Evolutionary conservation across 2,329 filamentous ascomycete genomes (phyloP).

Genomic region (Cryoendolithus antarcticus): DNA sequence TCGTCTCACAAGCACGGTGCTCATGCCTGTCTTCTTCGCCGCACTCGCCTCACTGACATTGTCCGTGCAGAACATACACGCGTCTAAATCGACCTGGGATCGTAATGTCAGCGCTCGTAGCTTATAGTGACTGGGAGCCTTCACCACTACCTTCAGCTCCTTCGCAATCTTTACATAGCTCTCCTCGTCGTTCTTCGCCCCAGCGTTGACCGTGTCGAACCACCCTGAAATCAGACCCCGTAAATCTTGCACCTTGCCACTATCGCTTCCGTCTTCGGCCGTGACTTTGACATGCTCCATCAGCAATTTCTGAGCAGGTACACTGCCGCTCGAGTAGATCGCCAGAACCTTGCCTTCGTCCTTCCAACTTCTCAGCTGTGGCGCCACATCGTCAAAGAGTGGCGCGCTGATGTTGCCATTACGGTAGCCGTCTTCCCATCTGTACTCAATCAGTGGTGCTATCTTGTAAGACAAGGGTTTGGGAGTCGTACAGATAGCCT

Average conservation of each 20-base stretch:
- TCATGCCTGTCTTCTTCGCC: constrained; percentile 30
- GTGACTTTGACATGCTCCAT: constrained; percentile 45
- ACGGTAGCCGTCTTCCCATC: constrained; percentile 65
- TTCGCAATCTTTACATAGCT: constrained; percentile 58
- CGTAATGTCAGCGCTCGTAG: too few relatives aligned
- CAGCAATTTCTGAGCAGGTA: constrained; percentile 67
- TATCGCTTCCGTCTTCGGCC: constrained; percentile 24
- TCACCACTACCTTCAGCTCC: constrained; percentile 23
- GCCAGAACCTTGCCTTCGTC: constrained; percentile 45
- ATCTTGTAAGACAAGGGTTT: too few relatives aligned
- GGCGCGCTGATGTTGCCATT: constrained; percentile 58
- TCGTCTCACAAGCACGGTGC: constrained; percentile 38
- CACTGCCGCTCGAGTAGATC: constrained; percentile 74
- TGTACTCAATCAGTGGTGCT: constrained; percentile 10
- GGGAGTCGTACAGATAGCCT: constrained; percentile 37
- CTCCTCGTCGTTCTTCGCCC: constrained; percentile 52
- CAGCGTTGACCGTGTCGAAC: constrained; percentile 74
- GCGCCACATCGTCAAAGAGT: constrained; percentile 62
- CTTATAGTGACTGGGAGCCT: too few relatives aligned
- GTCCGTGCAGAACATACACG: constrained; percentile 62
- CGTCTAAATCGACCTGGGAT: too few relatives aligned
- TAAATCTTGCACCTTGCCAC: constrained; percentile 38
- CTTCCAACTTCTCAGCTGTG: constrained; percentile 39
- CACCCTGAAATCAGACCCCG: constrained; percentile 48
- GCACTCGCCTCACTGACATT: constrained; percentile 49